Conservation (phyloP, 768 basidiomycete genomes). For the Pulveroboletus frians region DNA sequence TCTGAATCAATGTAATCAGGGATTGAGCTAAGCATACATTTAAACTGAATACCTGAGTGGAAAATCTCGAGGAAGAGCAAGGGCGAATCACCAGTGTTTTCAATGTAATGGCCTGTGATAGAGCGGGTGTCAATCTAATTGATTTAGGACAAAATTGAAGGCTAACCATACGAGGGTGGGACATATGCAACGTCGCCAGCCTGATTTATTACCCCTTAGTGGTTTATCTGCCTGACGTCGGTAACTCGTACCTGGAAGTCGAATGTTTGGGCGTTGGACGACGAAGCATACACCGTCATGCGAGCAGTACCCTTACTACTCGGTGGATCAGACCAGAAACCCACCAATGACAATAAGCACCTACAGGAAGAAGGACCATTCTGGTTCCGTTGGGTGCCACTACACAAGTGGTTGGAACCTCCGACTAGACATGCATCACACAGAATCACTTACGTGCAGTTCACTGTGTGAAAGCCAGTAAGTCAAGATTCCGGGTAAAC, state of each 20-base stretch:
- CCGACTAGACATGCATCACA: background rate
- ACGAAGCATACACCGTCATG: constrained; percentile 39
- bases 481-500: background rate
- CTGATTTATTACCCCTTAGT: constrained; percentile 18
- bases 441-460: constrained; percentile 36
- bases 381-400: constrained; percentile 51
- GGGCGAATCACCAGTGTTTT: constrained; percentile 59
- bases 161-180: constrained; percentile 22
- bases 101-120: constrained; percentile 57
- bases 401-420: constrained; percentile 7
- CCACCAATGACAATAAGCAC: background rate
- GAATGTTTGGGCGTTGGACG: constrained; percentile 37
- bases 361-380: constrained; percentile 43
- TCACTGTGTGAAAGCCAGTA: constrained; percentile 28
- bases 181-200: constrained; percentile 26
- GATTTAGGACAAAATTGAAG: background rate
- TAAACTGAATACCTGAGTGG: constrained; percentile 37
- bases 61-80: constrained; percentile 61
- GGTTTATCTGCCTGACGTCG: background rate
- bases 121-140: background rate
- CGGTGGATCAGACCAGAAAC: background rate
- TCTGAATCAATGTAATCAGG: constrained; percentile 25
- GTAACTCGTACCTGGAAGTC: constrained; percentile 37
- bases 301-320: constrained; percentile 37
- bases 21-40: too few relatives aligned